Percentiles rank a stretch among this genome's conserved stretches.
Evolutionary conservation across 1,139 yeast species (phyloP).

Genomic region (Diutina neorugosa): DNA sequence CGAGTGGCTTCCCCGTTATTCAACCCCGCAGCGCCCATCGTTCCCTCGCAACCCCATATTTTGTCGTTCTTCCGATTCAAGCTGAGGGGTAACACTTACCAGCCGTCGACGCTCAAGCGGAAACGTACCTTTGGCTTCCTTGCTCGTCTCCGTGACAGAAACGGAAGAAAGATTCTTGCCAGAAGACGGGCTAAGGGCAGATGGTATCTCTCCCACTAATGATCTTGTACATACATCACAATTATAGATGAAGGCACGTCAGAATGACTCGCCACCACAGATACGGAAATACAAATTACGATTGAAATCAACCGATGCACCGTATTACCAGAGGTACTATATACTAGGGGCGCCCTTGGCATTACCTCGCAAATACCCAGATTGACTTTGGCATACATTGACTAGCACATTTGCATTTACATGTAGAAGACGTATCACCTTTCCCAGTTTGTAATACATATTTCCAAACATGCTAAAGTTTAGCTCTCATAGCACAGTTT

Average conservation of each 20-base stretch:
- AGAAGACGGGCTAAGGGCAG: constrained; percentile 84
- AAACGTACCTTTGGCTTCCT: constrained; percentile 86
- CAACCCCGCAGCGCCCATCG: not conserved
- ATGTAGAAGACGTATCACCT: no score
- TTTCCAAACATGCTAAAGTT: not conserved
- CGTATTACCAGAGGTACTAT: no score
- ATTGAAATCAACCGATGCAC: no score
- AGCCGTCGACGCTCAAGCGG: constrained; percentile 83
- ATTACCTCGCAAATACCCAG: no score
- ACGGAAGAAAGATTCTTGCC: constrained; percentile 68
- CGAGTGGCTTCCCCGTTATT: not conserved
- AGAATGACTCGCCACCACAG: not conserved
- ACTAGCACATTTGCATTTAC: no score
- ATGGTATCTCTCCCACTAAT: constrained; percentile 78
- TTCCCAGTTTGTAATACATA: no score
- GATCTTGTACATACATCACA: not conserved
- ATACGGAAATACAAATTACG: not conserved
- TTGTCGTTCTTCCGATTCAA: constrained; percentile 44
- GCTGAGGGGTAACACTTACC: constrained; percentile 88
- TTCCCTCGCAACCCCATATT: not conserved
- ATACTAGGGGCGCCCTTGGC: no score
- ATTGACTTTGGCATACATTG: no score
- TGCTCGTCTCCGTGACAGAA: constrained; percentile 70
- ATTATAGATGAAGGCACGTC: not conserved
- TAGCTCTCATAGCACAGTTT: not conserved